Evolutionary conservation across 2,329 filamentous ascomycete species (phyloP).

Genomic region (Apiospora saccharicola): DNA sequence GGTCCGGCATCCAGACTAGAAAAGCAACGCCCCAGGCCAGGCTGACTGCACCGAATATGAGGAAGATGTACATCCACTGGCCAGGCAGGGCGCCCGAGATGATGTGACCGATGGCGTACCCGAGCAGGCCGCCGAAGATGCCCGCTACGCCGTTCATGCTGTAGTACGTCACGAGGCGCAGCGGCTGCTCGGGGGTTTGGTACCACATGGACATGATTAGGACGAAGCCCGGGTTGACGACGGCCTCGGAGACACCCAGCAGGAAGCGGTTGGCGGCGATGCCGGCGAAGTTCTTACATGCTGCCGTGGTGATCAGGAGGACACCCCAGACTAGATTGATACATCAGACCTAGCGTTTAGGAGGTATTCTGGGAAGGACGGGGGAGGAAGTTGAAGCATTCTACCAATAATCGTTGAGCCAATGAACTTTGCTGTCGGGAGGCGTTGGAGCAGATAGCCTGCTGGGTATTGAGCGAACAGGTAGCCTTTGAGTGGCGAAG

Average conservation of each 20-base stretch:
- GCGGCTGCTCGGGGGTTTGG: conserved; percentile 53
- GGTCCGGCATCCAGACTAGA: conserved; percentile 66
- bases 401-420: conserved; percentile 48
- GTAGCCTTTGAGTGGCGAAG: conserved; percentile 38
- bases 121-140: conserved; percentile 66
- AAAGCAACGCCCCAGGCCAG: conserved; percentile 61
- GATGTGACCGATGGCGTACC: conserved; percentile 68
- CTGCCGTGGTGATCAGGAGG: conserved; percentile 56
- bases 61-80: conserved; percentile 53
- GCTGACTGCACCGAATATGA: conserved; percentile 65
- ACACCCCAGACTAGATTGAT: conserved; percentile 51
- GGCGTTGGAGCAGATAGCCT: conserved; percentile 53
- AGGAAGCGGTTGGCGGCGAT: conserved; percentile 63
- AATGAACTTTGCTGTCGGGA: conserved; percentile 58
- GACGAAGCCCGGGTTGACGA: conserved; percentile 58
- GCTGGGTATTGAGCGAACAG: conserved; percentile 54
- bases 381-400: not conserved
- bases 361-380: not conserved
- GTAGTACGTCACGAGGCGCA: conserved; percentile 63
- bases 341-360: not conserved
- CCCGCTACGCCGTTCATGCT: conserved; percentile 66
- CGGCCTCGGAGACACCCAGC: conserved; percentile 63
- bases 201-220: conserved; percentile 48
- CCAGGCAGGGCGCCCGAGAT: conserved; percentile 39
- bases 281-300: conserved; percentile 60